phyloP scores from a whole-genome alignment of 2,329 filamentous ascomycete genomes.

The Juglanconis juglandina region DNA sequence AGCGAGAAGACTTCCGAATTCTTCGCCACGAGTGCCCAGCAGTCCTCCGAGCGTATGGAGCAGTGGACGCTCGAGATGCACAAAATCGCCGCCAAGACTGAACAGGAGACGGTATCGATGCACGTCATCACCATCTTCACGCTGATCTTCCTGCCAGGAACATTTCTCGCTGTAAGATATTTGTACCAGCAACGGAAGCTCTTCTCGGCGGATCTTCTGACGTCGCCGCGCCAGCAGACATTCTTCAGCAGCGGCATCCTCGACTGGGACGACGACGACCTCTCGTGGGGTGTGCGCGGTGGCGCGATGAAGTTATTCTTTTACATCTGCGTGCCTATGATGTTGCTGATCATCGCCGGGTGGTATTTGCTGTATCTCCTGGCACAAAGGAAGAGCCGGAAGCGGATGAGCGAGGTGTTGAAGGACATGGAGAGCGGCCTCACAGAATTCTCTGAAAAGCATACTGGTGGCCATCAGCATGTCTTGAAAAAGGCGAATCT shows the following conservation, averaged over 20 bases:
- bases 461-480: not conserved
- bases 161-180: slow-evolving; percentile 23
- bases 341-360: not conserved
- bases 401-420: not conserved
- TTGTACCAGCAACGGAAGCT: not conserved
- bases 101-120: slow-evolving; percentile 36
- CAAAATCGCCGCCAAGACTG: slow-evolving; percentile 48
- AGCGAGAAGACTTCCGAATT: not conserved
- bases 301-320: not conserved
- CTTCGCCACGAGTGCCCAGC: not conserved
- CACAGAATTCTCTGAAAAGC: not conserved
- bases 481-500: not conserved
- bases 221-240: slow-evolving; percentile 10
- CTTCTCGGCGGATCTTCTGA: not conserved
- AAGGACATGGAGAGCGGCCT: not conserved
- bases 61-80: slow-evolving; percentile 32
- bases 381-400: not conserved
- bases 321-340: slow-evolving; percentile 2
- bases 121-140: slow-evolving; percentile 30
- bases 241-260: slow-evolving; percentile 9
- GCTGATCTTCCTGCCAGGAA: slow-evolving; percentile 29
- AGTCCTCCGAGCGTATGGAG: slow-evolving; percentile 5
- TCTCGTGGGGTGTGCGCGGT: not conserved
- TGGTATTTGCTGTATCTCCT: not conserved
- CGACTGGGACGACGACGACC: not conserved